Percentiles rank a stretch among this genome's conserved stretches.
Evolutionary conservation across 1,139 yeast genomes (phyloP).

Genomic region (Saccharomycopsis hybrid): DNA sequence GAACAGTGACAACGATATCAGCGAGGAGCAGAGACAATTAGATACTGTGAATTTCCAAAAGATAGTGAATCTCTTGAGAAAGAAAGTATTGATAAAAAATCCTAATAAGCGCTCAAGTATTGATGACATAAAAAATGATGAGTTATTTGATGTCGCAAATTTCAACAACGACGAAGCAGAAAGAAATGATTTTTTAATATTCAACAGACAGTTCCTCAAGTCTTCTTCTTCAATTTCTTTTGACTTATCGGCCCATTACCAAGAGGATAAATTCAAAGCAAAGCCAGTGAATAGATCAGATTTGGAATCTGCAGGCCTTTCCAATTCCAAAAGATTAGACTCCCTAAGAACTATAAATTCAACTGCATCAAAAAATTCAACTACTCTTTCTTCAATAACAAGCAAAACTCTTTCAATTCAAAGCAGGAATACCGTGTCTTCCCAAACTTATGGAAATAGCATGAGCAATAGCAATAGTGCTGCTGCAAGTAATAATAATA

Average conservation of each 20-base stretch:
- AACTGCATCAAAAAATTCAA: constrained; percentile 13
- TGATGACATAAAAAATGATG: constrained; percentile 13
- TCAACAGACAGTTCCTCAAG: constrained; percentile 2
- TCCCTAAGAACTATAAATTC: constrained; percentile 18
- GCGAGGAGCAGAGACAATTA: not conserved
- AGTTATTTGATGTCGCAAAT: constrained; percentile 5
- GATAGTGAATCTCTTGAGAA: constrained; percentile 7
- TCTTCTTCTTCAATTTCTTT: not conserved
- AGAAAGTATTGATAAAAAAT: constrained; percentile 11
- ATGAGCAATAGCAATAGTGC: constrained; percentile 1
- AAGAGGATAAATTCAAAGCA: not conserved
- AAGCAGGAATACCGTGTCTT: constrained; percentile 7
- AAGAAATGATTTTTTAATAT: constrained; percentile 8
- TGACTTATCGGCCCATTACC: not conserved
- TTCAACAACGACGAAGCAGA: constrained; percentile 5
- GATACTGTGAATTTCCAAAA: constrained; percentile 4
- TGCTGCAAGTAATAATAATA: not conserved
- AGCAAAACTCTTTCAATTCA: constrained; percentile 16
- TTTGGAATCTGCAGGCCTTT: constrained; percentile 1
- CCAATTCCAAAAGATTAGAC: constrained; percentile 13
- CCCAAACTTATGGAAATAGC: not conserved
- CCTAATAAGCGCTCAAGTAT: constrained; percentile 12
- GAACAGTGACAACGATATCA: not conserved
- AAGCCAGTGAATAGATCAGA: constrained; percentile 1
- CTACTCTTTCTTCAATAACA: constrained; percentile 16